These are phyloP conservation scores for Pelargonium fulgidum DNA, from an alignment of 441 rosid species.

Conservation along the genomic window DNA sequence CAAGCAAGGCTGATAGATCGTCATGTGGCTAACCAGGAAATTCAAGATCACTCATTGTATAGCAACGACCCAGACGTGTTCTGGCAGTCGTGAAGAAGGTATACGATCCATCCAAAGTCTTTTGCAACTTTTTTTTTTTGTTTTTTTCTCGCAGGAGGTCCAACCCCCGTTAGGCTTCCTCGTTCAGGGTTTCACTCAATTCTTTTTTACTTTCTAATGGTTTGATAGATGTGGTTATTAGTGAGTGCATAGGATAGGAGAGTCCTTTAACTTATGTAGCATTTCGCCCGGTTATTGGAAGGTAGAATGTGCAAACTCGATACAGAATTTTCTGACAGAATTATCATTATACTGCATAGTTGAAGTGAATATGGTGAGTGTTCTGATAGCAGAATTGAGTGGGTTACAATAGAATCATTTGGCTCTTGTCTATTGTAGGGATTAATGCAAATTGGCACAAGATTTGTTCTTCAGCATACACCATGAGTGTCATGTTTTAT, in stretches of 20 bases:
- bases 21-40: constrained; percentile 95
- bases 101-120: background rate
- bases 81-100: constrained; percentile 83
- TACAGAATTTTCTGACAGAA: background rate
- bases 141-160: background rate
- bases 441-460: too few relatives aligned
- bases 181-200: background rate
- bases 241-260: background rate
- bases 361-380: background rate
- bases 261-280: background rate
- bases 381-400: background rate
- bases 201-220: background rate
- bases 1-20: constrained; percentile 94
- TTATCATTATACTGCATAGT: background rate
- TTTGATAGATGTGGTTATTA: background rate
- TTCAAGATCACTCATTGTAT: constrained; percentile 97
- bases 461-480: too few relatives aligned
- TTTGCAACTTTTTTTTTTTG: background rate
- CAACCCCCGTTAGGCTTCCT: background rate
- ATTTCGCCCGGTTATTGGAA: background rate
- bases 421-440: too few relatives aligned
- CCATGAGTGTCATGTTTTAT: too few relatives aligned
- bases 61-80: constrained; percentile 80
- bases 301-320: background rate
- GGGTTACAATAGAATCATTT: too few relatives aligned